phyloP scores from a whole-genome alignment of 805 yeast species.

The Limtongia smithiae region DNA sequence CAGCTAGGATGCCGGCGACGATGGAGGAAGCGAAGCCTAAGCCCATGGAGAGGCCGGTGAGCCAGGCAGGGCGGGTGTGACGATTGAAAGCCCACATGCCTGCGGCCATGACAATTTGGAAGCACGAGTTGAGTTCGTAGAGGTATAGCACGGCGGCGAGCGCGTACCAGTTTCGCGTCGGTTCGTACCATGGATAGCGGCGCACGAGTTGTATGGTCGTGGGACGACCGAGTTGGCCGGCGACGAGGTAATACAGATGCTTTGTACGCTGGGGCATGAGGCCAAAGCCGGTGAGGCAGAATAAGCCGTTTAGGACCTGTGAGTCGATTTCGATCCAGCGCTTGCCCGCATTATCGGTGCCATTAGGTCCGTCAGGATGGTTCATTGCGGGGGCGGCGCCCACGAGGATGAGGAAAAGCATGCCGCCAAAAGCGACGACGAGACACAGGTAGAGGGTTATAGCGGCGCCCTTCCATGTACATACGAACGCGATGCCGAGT shows the following conservation, averaged over 20 bases:
- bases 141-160: slow-evolving; percentile 23
- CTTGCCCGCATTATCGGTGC: slow-evolving; percentile 22
- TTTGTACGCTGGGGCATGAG: slow-evolving; percentile 26
- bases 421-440: slow-evolving; percentile 30
- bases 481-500: slow-evolving; percentile 6
- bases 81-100: slow-evolving; percentile 30
- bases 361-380: slow-evolving; percentile 20
- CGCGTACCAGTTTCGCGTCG: slow-evolving; percentile 10
- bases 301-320: slow-evolving; percentile 27
- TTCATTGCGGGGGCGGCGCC: slow-evolving; percentile 31
- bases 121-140: slow-evolving; percentile 23
- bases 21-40: slow-evolving; percentile 22
- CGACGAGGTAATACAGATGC: slow-evolving; percentile 19
- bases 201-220: slow-evolving; percentile 9
- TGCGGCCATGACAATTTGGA: slow-evolving; percentile 27
- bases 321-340: slow-evolving; percentile 31
- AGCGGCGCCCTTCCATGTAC: slow-evolving; percentile 20
- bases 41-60: slow-evolving; percentile 28
- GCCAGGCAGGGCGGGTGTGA: slow-evolving; percentile 28
- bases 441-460: slow-evolving; percentile 22
- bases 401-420: slow-evolving; percentile 27
- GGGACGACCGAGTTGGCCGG: slow-evolving; percentile 10
- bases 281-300: slow-evolving; percentile 29
- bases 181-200: slow-evolving; percentile 24
- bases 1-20: slow-evolving; percentile 16